Evolutionary conservation across 805 yeast genomes (phyloP).

Genomic region (Danielia reshetovae): DNA sequence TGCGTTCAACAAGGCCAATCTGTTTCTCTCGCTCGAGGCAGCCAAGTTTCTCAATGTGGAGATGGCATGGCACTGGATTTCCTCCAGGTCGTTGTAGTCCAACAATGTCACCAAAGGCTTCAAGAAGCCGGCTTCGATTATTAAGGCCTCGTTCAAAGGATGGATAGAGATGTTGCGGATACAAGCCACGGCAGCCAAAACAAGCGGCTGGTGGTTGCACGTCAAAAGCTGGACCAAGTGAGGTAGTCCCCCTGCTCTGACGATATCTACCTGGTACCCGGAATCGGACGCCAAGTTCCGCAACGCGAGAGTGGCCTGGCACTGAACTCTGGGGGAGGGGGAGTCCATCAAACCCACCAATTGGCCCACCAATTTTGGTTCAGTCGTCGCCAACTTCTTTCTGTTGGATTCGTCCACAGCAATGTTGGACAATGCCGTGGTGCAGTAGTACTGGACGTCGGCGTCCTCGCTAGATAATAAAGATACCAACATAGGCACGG

Average conservation of each 20-base stretch:
- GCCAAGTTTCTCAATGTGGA: conserved; percentile 94
- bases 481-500: conserved; percentile 92
- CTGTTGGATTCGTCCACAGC: conserved; percentile 95
- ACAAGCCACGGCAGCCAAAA: conserved; percentile 96
- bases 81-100: conserved; percentile 85
- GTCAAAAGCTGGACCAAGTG: conserved; percentile 87
- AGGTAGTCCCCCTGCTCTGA: conserved; percentile 91
- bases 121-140: conserved; percentile 94
- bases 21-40: conserved; percentile 89
- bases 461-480: conserved; percentile 83
- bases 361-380: conserved; percentile 85
- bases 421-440: conserved; percentile 93
- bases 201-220: conserved; percentile 85
- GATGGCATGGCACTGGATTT: conserved; percentile 97
- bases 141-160: conserved; percentile 91
- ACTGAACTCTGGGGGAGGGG: conserved; percentile 90
- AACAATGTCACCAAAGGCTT: conserved; percentile 84
- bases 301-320: conserved; percentile 96
- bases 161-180: conserved; percentile 95
- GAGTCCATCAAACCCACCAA: conserved; percentile 90
- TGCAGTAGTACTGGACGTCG: conserved; percentile 97
- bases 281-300: conserved; percentile 96
- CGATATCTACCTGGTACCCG: conserved; percentile 92
- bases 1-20: conserved; percentile 87
- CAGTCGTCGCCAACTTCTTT: conserved; percentile 82